phyloP scores from a whole-genome alignment of 2,329 filamentous ascomycete genomes.

The Corinectria fuckeliana region DNA sequence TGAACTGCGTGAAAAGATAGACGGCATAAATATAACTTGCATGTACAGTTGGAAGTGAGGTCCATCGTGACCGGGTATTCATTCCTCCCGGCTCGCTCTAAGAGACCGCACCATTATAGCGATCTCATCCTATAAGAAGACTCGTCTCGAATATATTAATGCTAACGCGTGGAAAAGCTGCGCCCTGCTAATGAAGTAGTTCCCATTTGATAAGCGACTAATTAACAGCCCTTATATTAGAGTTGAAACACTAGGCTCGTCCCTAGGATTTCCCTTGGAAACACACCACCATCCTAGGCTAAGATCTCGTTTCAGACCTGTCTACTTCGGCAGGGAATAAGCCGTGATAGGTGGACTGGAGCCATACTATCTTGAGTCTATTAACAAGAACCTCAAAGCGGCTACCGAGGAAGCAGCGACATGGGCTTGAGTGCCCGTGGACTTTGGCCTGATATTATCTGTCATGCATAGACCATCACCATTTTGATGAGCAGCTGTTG shows the following conservation, averaged over 20 bases:
- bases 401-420: too few species aligned
- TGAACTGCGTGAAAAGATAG: background rate
- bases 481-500: too few species aligned
- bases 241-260: background rate
- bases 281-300: background rate
- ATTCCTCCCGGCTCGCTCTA: background rate
- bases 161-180: background rate
- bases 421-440: too few species aligned
- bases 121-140: background rate
- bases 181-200: too few species aligned
- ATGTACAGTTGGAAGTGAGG: background rate
- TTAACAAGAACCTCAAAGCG: too few species aligned
- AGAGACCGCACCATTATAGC: background rate
- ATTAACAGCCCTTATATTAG: background rate
- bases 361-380: too few species aligned
- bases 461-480: too few species aligned
- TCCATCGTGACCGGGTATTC: background rate
- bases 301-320: background rate
- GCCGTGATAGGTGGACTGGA: too few species aligned
- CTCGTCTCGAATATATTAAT: background rate
- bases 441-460: too few species aligned
- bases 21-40: too few species aligned
- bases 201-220: too few species aligned
- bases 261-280: background rate
- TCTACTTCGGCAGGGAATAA: too few species aligned